Base-by-base conservation (phyloP, 345 rosid genomes). In the Hibiscus syriacus region DNA sequence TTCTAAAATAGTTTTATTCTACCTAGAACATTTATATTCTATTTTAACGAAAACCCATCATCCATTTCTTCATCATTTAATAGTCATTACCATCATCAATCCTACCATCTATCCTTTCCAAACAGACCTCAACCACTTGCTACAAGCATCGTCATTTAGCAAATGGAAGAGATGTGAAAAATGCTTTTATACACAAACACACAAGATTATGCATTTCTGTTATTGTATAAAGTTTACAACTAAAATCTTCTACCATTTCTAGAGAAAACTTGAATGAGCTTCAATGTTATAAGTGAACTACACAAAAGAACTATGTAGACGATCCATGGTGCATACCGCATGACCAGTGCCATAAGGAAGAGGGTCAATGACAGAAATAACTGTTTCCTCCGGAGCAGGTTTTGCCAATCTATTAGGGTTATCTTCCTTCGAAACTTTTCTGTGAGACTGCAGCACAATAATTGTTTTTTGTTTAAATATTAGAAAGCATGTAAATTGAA, bases 371-470 rank as follows among this genome's bases (percentile, higher is more conserved):
- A 80, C 80, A 68, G 77, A 76, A 73, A 69, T 63, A 77, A 70
- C 60, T 34, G 70, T 67, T 71, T 72, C 81, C 72, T 86, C 84
- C 5, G 76, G 71, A 70, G 83, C 73, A 79, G 74, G 76, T 34
- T 83, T 67, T 64, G 59, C 56, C 5, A 67, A 43, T 30, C 52
- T 50, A 64, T 58, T 27, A 64, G 72, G 23, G 68, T 75, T 71
- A 20, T 74, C 70, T 68, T 86, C 79, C 79, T 79, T 84, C 66
- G 84, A 58, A 62, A 55, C 56, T 74, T 89, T 91, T 5, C 68
- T 75, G 75, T 91, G 96, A 70, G 99, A 91, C 99, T 94, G 87
- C 84, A 84, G 27, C 10, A 69, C 3, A 67, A 55, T 30, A 77
- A 50, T 23, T 39, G 30, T 38, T 7, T n/a, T 67, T 19, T 14